Evolutionary conservation across 1,139 yeast species (phyloP).

Genomic region (Suhomyces choctaworum): DNA sequence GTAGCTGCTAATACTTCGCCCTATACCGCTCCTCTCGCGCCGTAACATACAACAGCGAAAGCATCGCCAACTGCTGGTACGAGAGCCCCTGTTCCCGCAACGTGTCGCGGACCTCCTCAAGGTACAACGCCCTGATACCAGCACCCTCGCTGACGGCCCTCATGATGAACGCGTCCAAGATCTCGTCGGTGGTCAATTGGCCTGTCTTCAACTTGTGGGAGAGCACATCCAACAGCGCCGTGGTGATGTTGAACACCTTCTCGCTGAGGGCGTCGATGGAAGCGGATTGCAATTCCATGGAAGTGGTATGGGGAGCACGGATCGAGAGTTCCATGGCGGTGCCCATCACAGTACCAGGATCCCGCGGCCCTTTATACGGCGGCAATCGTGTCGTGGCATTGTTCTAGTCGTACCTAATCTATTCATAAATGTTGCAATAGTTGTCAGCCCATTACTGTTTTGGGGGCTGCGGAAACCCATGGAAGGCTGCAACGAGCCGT

Average conservation of each 20-base stretch:
- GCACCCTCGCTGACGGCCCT: conserved; percentile 36
- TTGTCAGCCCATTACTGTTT: not conserved
- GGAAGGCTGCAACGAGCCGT: too few relatives aligned
- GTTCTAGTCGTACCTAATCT: not conserved
- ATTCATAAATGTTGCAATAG: too few relatives aligned
- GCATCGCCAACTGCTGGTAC: conserved; percentile 5
- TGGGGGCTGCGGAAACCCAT: too few relatives aligned
- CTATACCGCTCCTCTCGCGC: too few relatives aligned
- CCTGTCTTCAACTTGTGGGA: conserved; percentile 21
- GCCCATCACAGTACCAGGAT: too few relatives aligned
- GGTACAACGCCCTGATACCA: conserved; percentile 3
- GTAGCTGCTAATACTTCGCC: too few relatives aligned
- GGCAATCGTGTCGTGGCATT: not conserved
- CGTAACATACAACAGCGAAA: conserved; percentile 4
- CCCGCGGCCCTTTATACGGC: too few relatives aligned
- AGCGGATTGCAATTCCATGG: too few relatives aligned
- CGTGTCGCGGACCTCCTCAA: conserved; percentile 2
- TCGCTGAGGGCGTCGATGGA: conserved; percentile 13
- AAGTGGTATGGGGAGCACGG: not conserved
- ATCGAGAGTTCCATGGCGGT: not conserved
- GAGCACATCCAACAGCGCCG: conserved; percentile 16
- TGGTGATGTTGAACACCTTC: conserved; percentile 21
- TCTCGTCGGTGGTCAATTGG: conserved; percentile 43
- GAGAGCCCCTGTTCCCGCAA: not conserved
- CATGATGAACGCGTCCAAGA: conserved; percentile 52